Evolutionary conservation across 2,329 filamentous ascomycete genomes (phyloP).

Genomic region (Talaromyces pinophilus): DNA sequence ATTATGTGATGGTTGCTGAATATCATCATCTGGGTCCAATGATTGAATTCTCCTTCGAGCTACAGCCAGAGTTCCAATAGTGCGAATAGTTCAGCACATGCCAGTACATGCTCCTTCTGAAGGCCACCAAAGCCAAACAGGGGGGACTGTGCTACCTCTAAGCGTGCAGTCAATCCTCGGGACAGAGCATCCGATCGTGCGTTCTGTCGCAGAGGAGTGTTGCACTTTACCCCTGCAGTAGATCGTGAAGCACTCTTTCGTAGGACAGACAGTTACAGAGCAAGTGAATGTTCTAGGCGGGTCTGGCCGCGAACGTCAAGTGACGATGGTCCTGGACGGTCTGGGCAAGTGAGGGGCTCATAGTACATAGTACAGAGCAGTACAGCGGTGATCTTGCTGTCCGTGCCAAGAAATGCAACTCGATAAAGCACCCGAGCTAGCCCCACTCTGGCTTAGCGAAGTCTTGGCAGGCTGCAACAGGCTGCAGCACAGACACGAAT

Average conservation of each 20-base stretch:
- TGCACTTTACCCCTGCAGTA: conserved; percentile 17
- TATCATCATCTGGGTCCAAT: neutral
- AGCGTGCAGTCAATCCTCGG: neutral
- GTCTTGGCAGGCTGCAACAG: neutral
- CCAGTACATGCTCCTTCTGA: neutral
- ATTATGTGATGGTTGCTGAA: neutral
- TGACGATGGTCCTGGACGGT: neutral
- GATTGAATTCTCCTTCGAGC: neutral
- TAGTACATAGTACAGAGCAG: no score
- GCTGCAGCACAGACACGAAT: neutral
- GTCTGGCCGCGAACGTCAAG: conserved; percentile 17
- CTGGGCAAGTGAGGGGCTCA: neutral
- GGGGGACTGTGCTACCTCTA: neutral
- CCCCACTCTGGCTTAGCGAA: neutral
- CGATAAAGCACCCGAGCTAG: neutral
- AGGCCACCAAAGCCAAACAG: neutral
- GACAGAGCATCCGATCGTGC: neutral
- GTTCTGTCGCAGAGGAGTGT: neutral
- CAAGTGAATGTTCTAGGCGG: neutral
- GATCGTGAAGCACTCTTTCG: neutral
- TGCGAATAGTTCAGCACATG: neutral
- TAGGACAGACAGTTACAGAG: neutral
- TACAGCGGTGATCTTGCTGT: no score
- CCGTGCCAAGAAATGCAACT: neutral
- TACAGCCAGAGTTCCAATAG: neutral